A percentile compares a stretch with the other conserved stretches of the same genome.
These are phyloP conservation scores for Chrysosporium keratinophilum DNA, from an alignment of 2,329 filamentous ascomycete species.

Conservation along the genomic window DNA sequence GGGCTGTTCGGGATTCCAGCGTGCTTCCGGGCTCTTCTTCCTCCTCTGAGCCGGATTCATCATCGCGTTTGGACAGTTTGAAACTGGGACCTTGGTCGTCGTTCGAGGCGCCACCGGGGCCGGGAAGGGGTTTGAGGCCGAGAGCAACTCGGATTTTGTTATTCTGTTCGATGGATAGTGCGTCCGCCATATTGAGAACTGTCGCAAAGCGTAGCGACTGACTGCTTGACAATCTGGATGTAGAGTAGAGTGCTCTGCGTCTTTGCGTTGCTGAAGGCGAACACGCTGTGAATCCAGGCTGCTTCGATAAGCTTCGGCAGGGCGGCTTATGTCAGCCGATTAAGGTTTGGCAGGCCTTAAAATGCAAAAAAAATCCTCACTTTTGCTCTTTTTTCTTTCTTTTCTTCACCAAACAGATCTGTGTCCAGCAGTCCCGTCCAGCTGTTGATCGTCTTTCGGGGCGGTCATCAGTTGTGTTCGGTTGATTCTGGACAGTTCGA, in stretches of 20 bases:
- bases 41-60: slow-evolving; percentile 35
- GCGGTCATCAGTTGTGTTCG: slow-evolving; percentile 47
- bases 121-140: slow-evolving; percentile 80
- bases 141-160: slow-evolving; percentile 84
- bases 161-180: slow-evolving; percentile 77
- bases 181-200: slow-evolving; percentile 36
- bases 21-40: slow-evolving; percentile 70
- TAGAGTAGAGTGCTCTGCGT: not conserved
- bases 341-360: not conserved
- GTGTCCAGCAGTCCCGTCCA: slow-evolving; percentile 70
- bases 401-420: slow-evolving; percentile 51
- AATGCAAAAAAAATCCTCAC: slow-evolving; percentile 26
- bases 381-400: slow-evolving; percentile 28
- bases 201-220: not conserved
- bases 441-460: slow-evolving; percentile 22
- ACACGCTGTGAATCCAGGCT: not conserved
- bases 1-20: slow-evolving; percentile 54
- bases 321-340: not conserved
- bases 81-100: slow-evolving; percentile 44
- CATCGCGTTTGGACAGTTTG: slow-evolving; percentile 42
- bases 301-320: not conserved
- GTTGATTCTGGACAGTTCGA: slow-evolving; percentile 84
- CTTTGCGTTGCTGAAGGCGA: not conserved
- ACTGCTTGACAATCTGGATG: not conserved
- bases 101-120: slow-evolving; percentile 54